Evolutionary conservation across 1,284 basidiomycete genomes (phyloP).

Genomic region (Ustilago crameri): DNA sequence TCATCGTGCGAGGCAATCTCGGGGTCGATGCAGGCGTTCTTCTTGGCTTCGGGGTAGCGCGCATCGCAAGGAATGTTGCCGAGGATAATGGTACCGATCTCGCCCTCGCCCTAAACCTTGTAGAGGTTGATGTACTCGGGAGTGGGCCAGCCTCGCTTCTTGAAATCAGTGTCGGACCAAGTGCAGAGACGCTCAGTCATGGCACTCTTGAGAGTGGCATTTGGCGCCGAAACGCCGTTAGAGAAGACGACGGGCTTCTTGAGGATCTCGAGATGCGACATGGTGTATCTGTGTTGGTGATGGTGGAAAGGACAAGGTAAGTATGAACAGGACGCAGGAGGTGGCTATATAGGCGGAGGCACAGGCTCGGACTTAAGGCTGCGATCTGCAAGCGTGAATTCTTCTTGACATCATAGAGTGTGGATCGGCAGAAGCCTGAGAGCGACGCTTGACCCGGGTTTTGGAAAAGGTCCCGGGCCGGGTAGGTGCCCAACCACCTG

Average conservation of each 20-base stretch:
- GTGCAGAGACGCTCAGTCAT: conserved; percentile 64
- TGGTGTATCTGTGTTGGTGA: conserved; percentile 6
- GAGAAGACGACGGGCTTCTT: conserved; percentile 46
- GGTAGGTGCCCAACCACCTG: no score
- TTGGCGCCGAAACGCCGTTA: conserved; percentile 49
- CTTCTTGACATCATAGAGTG: neutral
- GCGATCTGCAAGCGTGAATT: neutral
- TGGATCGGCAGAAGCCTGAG: conserved; percentile 3
- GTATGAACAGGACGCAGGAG: neutral
- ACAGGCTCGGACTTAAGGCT: conserved; percentile 15
- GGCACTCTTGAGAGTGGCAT: conserved; percentile 57
- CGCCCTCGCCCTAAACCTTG: conserved; percentile 61
- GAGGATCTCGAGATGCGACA: conserved; percentile 49
- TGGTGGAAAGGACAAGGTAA: neutral
- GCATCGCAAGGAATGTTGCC: conserved; percentile 57
- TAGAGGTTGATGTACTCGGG: conserved; percentile 58
- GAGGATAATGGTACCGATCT: conserved; percentile 58
- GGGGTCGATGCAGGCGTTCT: conserved; percentile 52
- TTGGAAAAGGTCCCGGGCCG: no score
- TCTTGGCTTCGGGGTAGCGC: conserved; percentile 51
- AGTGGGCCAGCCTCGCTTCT: conserved; percentile 59
- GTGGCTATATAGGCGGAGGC: neutral
- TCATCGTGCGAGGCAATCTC: conserved; percentile 50
- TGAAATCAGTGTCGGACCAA: conserved; percentile 56
- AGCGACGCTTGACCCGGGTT: neutral